Percentiles rank a stretch among this genome's conserved stretches.
Evolutionary conservation across 306 rosid genomes (phyloP).

Genomic region (Datisca glomerata): DNA sequence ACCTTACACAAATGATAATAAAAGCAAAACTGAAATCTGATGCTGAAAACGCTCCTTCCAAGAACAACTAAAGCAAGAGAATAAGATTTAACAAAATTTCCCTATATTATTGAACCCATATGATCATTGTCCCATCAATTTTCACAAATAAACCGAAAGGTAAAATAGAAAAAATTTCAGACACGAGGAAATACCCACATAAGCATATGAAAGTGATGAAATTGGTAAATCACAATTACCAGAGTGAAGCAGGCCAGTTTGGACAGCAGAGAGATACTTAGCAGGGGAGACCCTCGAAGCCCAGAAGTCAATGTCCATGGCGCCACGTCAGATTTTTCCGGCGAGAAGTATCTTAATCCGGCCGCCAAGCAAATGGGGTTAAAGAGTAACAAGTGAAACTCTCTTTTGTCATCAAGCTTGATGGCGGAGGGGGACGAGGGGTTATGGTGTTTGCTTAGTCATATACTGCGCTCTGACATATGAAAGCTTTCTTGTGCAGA

Average conservation of each 20-base stretch:
- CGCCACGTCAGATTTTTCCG: slow-evolving; percentile 9
- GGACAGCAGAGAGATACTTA: slow-evolving; percentile 49
- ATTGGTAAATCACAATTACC: slow-evolving; percentile 24
- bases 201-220: slow-evolving; percentile 4
- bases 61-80: no score
- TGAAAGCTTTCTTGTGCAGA: slow-evolving; percentile 5
- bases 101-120: no score
- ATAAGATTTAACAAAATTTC: no score
- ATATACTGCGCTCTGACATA: slow-evolving; percentile 6
- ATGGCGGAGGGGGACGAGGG: slow-evolving; percentile 3
- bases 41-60: no score
- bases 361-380: slow-evolving; percentile 3
- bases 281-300: slow-evolving; percentile 40
- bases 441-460: slow-evolving; percentile 6
- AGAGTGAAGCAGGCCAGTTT: slow-evolving; percentile 51
- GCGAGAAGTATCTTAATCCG: slow-evolving; percentile 3
- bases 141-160: not conserved
- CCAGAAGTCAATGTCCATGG: slow-evolving; percentile 72
- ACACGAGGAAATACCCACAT: not conserved
- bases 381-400: not conserved
- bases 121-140: no score
- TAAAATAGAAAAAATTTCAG: not conserved
- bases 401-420: slow-evolving; percentile 4
- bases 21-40: no score
- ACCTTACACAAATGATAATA: no score